A percentile compares a stretch with the other conserved stretches of the same genome.
Evolutionary conservation across 805 yeast species (phyloP).

Genomic region (Blastobotrys chiropterorum): DNA sequence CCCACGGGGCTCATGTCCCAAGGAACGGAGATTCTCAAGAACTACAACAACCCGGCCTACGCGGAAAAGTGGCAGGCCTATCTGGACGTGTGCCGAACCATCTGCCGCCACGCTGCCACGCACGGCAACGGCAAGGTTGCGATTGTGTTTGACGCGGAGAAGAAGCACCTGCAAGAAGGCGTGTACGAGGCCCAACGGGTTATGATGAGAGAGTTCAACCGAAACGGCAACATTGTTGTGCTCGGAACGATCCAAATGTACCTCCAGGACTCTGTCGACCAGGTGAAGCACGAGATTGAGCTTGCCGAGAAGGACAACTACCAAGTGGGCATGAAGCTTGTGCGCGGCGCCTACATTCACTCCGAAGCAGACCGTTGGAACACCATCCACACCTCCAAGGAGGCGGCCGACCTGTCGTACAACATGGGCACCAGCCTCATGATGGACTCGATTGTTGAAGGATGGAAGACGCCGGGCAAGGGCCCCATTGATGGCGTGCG

Average conservation of each 20-base stretch:
- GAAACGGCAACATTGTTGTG: conserved; percentile 50
- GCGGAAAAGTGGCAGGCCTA: conserved; percentile 48
- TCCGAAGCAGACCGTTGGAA: conserved; percentile 65
- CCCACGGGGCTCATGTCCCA: conserved; percentile 83
- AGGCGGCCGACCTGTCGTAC: conserved; percentile 73
- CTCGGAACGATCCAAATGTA: conserved; percentile 95
- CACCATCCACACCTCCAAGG: conserved; percentile 70
- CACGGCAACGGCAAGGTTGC: conserved; percentile 47
- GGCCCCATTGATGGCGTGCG: conserved; percentile 9
- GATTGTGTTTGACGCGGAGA: conserved; percentile 79
- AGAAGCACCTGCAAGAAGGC: conserved; percentile 80
- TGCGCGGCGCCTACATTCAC: conserved; percentile 93
- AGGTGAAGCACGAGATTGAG: conserved; percentile 56
- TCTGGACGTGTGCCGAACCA: conserved; percentile 56
- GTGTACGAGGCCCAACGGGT: conserved; percentile 86
- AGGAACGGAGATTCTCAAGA: conserved; percentile 65
- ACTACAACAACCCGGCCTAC: conserved; percentile 51
- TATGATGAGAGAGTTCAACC: conserved; percentile 68
- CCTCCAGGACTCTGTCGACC: conserved; percentile 59
- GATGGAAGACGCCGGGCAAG: conserved; percentile 35
- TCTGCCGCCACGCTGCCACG: conserved; percentile 48
- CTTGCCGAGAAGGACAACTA: conserved; percentile 57
- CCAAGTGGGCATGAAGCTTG: conserved; percentile 79
- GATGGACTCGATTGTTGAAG: conserved; percentile 48
- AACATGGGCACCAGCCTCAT: conserved; percentile 61